These are phyloP conservation scores for Mycosphaerella sp. DNA, from an alignment of 2,329 filamentous ascomycete genomes.

Conservation along the genomic window DNA sequence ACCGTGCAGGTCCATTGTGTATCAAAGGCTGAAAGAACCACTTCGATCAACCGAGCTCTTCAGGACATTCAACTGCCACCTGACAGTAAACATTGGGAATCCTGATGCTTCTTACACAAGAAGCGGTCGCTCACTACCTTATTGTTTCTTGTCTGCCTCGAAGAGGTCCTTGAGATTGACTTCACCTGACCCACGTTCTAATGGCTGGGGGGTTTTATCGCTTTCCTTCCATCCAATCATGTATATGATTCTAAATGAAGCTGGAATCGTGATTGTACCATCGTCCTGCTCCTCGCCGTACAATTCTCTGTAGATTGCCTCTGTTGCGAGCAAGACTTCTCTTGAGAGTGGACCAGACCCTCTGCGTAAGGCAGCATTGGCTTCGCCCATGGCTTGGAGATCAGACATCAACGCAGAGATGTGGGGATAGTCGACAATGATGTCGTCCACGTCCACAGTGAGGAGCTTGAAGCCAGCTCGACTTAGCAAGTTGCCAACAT, in stretches of 20 bases:
- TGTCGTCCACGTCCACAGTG: constrained; percentile 95
- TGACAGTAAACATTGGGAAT: too few relatives aligned
- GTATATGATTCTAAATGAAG: constrained; percentile 91
- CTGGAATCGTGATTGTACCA: constrained; percentile 59
- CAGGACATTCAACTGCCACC: too few relatives aligned
- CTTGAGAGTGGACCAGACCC: constrained; percentile 69
- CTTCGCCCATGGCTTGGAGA: constrained; percentile 93
- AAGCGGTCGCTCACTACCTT: not conserved
- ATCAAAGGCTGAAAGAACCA: not conserved
- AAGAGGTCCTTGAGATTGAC: constrained; percentile 82
- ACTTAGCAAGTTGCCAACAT: constrained; percentile 80
- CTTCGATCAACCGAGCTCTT: too few relatives aligned
- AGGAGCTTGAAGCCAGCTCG: constrained; percentile 90
- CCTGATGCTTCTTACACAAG: too few relatives aligned
- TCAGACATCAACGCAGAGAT: constrained; percentile 88
- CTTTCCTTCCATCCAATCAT: constrained; percentile 99
- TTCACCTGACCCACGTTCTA: constrained; percentile 77
- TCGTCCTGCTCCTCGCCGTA: constrained; percentile 69
- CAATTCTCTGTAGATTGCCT: constrained; percentile 80
- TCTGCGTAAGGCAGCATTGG: constrained; percentile 78
- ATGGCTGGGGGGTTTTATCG: constrained; percentile 67
- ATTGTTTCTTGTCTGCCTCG: constrained; percentile 37
- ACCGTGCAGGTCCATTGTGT: not conserved
- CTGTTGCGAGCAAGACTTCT: constrained; percentile 79
- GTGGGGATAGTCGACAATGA: constrained; percentile 89